These are phyloP conservation scores for Aspergillus nanangensis DNA, from an alignment of 495 filamentous ascomycete species.

Conservation along the genomic window DNA sequence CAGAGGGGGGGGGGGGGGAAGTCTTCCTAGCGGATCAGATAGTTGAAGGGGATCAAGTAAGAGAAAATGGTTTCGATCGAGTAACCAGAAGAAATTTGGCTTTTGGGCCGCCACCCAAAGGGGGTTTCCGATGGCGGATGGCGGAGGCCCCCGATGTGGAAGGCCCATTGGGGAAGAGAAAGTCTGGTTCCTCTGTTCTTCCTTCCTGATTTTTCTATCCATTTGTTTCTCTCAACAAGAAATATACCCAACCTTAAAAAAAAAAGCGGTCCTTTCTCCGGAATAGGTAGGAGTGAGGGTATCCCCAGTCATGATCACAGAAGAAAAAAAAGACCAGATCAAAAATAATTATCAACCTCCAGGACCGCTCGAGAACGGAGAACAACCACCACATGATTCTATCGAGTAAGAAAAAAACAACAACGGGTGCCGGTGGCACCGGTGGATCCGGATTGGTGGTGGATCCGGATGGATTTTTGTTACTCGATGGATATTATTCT, in stretches of 20 bases:
- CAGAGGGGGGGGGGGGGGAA: no score
- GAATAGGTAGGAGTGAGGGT: conserved; percentile 16
- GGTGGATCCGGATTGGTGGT: conserved; percentile 1
- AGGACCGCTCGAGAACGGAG: neutral
- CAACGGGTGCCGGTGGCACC: conserved; percentile 1
- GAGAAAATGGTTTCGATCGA: conserved; percentile 20
- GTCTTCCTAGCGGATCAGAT: no score
- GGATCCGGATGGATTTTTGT: neutral
- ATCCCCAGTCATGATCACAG: neutral
- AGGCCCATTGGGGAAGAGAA: conserved; percentile 4
- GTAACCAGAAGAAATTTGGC: conserved; percentile 12
- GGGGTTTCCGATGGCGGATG: conserved; percentile 17
- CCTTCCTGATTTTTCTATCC: neutral
- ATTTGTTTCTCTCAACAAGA: no score
- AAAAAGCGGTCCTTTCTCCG: neutral
- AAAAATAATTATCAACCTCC: no score
- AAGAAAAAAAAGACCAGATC: neutral
- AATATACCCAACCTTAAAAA: neutral
- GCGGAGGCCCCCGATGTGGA: conserved; percentile 20
- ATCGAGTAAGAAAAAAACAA: neutral
- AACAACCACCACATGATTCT: neutral
- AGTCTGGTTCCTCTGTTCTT: neutral
- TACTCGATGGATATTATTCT: conserved; percentile 6
- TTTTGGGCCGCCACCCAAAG: neutral
- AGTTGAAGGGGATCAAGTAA: conserved; percentile 15